A percentile compares a stretch with the other conserved stretches of the same genome.
These are phyloP conservation scores for Raddia guianensis DNA, from an alignment of 176 grass and related monocot genomes.

Conservation along the genomic window DNA sequence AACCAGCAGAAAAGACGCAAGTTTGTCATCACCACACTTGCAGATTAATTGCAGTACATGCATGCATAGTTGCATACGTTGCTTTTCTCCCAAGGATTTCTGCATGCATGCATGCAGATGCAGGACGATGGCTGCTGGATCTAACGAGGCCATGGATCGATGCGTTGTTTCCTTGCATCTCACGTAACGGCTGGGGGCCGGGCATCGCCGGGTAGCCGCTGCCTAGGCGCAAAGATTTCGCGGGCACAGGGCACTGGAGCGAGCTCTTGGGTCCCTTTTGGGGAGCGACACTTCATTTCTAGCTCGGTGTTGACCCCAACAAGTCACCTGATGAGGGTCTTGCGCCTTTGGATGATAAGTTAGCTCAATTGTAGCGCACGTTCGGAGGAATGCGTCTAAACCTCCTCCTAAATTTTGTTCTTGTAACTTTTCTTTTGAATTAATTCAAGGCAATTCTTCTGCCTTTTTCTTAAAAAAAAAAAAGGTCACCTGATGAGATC, in stretches of 20 bases:
- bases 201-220: background rate
- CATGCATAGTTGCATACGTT: background rate
- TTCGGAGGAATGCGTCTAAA: too few relatives aligned
- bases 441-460: too few relatives aligned
- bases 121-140: too few relatives aligned
- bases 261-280: background rate
- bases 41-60: too few relatives aligned
- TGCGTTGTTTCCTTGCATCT: constrained; percentile 2
- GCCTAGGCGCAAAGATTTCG: background rate
- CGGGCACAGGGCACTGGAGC: background rate
- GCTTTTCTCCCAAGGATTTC: background rate
- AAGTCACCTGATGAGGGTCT: background rate
- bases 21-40: background rate
- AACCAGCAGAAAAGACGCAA: background rate
- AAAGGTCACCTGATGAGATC: background rate
- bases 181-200: constrained; percentile 16
- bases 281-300: background rate
- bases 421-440: too few relatives aligned
- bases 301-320: constrained; percentile 7
- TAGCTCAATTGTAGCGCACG: too few relatives aligned
- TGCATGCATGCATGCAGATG: too few relatives aligned
- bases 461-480: too few relatives aligned
- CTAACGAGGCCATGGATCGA: too few relatives aligned
- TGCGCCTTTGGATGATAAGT: too few relatives aligned
- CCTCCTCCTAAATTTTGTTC: too few relatives aligned